A percentile compares a stretch with the other conserved stretches of the same genome.
These are phyloP conservation scores for Penicillium manginii DNA, from an alignment of 495 filamentous ascomycete genomes.

Conservation along the genomic window DNA sequence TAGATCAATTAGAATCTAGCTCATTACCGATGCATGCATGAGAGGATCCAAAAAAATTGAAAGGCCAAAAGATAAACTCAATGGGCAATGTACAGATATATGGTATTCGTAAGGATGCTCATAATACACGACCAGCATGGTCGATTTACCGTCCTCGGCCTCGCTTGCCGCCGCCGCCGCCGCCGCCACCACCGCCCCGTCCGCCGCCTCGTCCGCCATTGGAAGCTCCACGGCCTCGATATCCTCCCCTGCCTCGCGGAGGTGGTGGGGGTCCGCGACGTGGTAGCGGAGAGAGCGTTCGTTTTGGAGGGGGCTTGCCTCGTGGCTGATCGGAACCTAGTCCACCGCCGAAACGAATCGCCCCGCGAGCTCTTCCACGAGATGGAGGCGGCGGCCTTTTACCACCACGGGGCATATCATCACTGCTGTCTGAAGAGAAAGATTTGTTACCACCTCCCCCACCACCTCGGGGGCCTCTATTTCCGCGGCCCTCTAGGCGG, in stretches of 20 bases:
- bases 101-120: conserved; percentile 1
- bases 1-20: too few relatives aligned
- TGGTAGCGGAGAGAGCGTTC: conserved; percentile 1
- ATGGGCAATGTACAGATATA: conserved; percentile 1
- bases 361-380: conserved; percentile 27
- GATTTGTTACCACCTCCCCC: conserved; percentile 4
- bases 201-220: neutral
- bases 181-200: conserved; percentile 1
- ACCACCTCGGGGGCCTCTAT: neutral
- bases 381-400: conserved; percentile 23
- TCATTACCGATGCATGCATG: too few relatives aligned
- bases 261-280: conserved; percentile 9
- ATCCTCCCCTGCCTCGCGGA: conserved; percentile 25
- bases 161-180: conserved; percentile 3
- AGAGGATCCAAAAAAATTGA: neutral
- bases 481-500: neutral
- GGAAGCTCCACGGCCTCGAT: conserved; percentile 16
- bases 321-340: conserved; percentile 15
- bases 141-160: conserved; percentile 4
- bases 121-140: conserved; percentile 2
- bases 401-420: conserved; percentile 24
- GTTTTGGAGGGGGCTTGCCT: conserved; percentile 15
- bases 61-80: neutral
- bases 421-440: conserved; percentile 12
- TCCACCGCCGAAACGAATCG: conserved; percentile 32